Percentiles rank a stretch among this genome's conserved stretches.
Evolutionary conservation across 805 yeast species (phyloP).

Genomic region (Saturnispora serradocipensis): DNA sequence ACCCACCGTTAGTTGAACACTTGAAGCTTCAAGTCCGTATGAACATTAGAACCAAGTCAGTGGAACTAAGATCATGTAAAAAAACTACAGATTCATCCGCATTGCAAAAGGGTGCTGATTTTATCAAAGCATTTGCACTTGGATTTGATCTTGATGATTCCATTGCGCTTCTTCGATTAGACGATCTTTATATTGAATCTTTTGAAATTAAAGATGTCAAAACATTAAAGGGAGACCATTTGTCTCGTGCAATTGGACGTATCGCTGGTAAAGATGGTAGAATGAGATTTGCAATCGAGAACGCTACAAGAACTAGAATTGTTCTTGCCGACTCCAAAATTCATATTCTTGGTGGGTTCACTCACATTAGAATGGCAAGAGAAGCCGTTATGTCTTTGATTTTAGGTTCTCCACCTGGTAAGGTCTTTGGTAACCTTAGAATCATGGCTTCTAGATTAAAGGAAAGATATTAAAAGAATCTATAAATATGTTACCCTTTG

Average conservation of each 20-base stretch:
- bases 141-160: conserved; percentile 98
- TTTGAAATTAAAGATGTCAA: conserved; percentile 96
- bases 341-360: conserved; percentile 94
- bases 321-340: conserved; percentile 95
- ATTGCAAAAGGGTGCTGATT: conserved; percentile 95
- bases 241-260: conserved; percentile 98
- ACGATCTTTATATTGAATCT: conserved; percentile 93
- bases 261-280: conserved; percentile 99
- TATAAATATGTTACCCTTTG: not conserved
- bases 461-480: conserved; percentile 62
- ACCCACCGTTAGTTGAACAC: conserved; percentile 93
- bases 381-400: conserved; percentile 91
- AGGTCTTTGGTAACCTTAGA: conserved; percentile 94
- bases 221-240: conserved; percentile 90
- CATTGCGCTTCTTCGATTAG: conserved; percentile 85
- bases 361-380: conserved; percentile 97
- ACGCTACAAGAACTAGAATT: conserved; percentile 95
- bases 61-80: conserved; percentile 75
- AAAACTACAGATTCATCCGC: conserved; percentile 90
- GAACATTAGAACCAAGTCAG: conserved; percentile 82
- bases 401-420: conserved; percentile 97
- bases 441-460: conserved; percentile 95
- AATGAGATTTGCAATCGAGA: conserved; percentile 96
- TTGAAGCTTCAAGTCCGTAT: conserved; percentile 91
- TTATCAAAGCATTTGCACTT: conserved; percentile 86